Evolutionary conservation across 2,329 filamentous ascomycete genomes (phyloP), one percentile per base, ranked within the genome.

Genomic region (Coleophoma eucalyptorum): DNA sequence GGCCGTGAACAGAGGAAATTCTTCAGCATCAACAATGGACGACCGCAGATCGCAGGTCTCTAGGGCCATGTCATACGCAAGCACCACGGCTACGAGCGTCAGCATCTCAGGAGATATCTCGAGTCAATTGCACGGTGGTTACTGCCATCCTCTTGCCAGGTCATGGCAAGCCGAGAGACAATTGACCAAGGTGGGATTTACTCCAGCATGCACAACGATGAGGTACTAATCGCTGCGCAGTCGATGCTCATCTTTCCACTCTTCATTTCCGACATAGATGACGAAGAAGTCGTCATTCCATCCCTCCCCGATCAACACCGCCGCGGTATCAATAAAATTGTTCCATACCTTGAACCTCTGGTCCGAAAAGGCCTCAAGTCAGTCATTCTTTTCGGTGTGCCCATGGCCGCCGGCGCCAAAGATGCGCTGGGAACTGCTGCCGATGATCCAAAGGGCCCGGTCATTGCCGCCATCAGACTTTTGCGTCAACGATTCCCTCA

Each of bases 161-260:
- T 80, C 85, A 61, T 94, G 89, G 89, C 89, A 94, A 69, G 84
- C 88, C 33, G 89, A 93, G 73, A 80, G 87, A 58, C 89, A 93
- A 72, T 77, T 94, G 67, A 93, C 89, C 55, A 93, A 93, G 83
- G 89, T 89, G 60, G 50, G 76, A 62, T 20, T 21, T 26, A 31
- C 19, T 10, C 32, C 43, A 20, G 15, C 21, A 41, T 19, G 19
- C 26, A 42, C 20, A 34, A 43, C 33, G 32, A 41, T 45, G 26
- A 55, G 20, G 34, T 52, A 45, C 54, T 60, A 31, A 60, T 43
- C 32, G 13, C 13, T 16, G 12, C 16, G 3, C 63, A 96, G 90
- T 94, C 92, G 35, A 97, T 97, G 94, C 86, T 99, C 64, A 97
- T 99, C 65, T 97, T 95, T 72, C 94, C 94, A 12, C 80, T 99